Conservation (phyloP, 2,329 filamentous ascomycete genomes). For the Falciphora oryzae region DNA sequence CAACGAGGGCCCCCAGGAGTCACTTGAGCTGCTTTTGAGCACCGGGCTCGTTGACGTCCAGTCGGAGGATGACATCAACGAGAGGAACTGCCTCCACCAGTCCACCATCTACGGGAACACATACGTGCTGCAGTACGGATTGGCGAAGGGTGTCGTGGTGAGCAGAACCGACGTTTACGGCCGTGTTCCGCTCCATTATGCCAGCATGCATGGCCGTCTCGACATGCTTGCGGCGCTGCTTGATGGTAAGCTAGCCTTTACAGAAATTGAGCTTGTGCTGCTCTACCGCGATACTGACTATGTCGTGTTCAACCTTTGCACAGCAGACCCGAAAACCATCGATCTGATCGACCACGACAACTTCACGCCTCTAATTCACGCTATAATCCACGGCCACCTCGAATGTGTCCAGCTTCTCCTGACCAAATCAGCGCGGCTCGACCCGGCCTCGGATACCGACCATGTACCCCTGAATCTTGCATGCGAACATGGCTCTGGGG, state of each 20-base stretch:
- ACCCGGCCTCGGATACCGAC: slow-evolving; percentile 79
- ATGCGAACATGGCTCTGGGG: slow-evolving; percentile 84
- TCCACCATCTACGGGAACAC: slow-evolving; percentile 88
- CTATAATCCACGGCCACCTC: slow-evolving; percentile 82
- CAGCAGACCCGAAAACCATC: slow-evolving; percentile 67
- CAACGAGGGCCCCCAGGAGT: slow-evolving; percentile 72
- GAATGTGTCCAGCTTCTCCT: slow-evolving; percentile 76
- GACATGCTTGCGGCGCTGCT: slow-evolving; percentile 76
- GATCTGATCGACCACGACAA: slow-evolving; percentile 93
- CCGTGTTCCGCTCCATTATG: slow-evolving; percentile 88
- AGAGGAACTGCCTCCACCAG: slow-evolving; percentile 92
- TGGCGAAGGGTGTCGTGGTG: slow-evolving; percentile 71
- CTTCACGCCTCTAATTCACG: slow-evolving; percentile 92
- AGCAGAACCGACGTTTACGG: slow-evolving; percentile 88
- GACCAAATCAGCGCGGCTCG: slow-evolving; percentile 71
- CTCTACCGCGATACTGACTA: slow-evolving; percentile 3
- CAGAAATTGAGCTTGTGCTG: background rate
- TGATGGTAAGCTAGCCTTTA: slow-evolving; percentile 39
- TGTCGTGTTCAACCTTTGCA: background rate
- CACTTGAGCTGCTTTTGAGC: slow-evolving; percentile 69
- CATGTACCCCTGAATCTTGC: slow-evolving; percentile 93
- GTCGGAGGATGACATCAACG: slow-evolving; percentile 95
- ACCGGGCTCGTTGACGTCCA: slow-evolving; percentile 83
- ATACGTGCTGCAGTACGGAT: slow-evolving; percentile 68
- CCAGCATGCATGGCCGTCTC: slow-evolving; percentile 86